Conservation (phyloP, 2,329 filamentous ascomycete species). For the Nemania diffusa region DNA sequence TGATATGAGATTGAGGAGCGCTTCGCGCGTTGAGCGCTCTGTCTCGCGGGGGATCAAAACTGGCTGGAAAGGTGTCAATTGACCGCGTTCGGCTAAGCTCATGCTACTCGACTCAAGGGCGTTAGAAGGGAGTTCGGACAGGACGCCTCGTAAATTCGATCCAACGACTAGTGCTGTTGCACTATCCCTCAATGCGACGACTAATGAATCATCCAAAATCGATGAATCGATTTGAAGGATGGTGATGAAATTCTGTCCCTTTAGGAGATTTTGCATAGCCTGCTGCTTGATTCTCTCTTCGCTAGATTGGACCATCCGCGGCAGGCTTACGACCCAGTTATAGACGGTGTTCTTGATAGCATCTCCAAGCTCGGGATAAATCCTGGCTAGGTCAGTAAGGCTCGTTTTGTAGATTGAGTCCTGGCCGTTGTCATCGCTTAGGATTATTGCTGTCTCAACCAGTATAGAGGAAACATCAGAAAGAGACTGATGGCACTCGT, state of each 20-base stretch:
- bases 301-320: constrained; percentile 82
- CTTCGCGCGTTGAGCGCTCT: constrained; percentile 69
- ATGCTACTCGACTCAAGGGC: constrained; percentile 46
- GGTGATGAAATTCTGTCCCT: constrained; percentile 73
- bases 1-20: constrained; percentile 67
- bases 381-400: constrained; percentile 70
- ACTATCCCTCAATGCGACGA: constrained; percentile 78
- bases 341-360: constrained; percentile 77
- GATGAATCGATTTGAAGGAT: constrained; percentile 71
- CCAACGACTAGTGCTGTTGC: constrained; percentile 60
- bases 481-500: constrained; percentile 81
- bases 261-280: constrained; percentile 79
- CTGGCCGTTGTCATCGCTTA: constrained; percentile 65
- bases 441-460: constrained; percentile 81
- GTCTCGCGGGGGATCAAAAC: constrained; percentile 72
- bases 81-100: constrained; percentile 41
- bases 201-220: constrained; percentile 74
- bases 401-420: constrained; percentile 56
- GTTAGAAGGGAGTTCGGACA: constrained; percentile 50
- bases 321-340: constrained; percentile 83
- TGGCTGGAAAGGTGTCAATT: constrained; percentile 62
- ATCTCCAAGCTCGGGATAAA: constrained; percentile 71
- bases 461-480: constrained; percentile 75
- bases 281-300: constrained; percentile 82
- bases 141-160: constrained; percentile 47